These are phyloP conservation scores for Leccinum longicurvipes DNA, from an alignment of 768 basidiomycete species.

Conservation along the genomic window DNA sequence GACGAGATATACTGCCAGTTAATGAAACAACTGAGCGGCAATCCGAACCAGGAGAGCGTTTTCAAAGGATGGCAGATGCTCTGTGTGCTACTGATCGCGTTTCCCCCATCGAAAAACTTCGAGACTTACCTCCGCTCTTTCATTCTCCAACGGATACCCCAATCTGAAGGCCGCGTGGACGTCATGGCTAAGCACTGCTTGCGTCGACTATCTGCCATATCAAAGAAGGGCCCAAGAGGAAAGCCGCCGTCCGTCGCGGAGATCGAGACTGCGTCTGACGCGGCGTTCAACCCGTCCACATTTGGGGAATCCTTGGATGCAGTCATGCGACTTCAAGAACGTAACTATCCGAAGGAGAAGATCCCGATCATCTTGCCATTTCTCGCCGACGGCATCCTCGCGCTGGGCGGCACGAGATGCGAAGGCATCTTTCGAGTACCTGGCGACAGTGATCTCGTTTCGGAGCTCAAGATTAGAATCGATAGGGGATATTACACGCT, in stretches of 20 bases:
- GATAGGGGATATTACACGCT: slow-evolving; percentile 89
- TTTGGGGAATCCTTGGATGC: slow-evolving; percentile 89
- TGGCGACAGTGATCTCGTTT: slow-evolving; percentile 85
- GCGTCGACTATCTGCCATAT: slow-evolving; percentile 68
- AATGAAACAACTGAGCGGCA: slow-evolving; percentile 86
- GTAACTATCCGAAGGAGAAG: slow-evolving; percentile 79
- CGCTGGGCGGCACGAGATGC: slow-evolving; percentile 76
- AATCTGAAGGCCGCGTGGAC: slow-evolving; percentile 75
- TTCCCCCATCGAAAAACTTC: slow-evolving; percentile 92
- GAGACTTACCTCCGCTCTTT: slow-evolving; percentile 82
- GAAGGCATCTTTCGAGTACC: slow-evolving; percentile 95
- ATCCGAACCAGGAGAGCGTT: slow-evolving; percentile 77
- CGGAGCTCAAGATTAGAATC: slow-evolving; percentile 84
- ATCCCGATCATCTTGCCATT: slow-evolving; percentile 94
- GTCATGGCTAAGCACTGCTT: slow-evolving; percentile 90
- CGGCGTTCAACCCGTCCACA: slow-evolving; percentile 92
- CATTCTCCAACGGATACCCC: slow-evolving; percentile 62
- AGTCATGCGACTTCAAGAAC: slow-evolving; percentile 79
- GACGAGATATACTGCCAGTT: slow-evolving; percentile 94
- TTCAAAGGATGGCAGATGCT: slow-evolving; percentile 94
- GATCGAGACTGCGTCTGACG: slow-evolving; percentile 93
- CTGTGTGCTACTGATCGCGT: slow-evolving; percentile 86
- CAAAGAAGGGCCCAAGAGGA: slow-evolving; percentile 83
- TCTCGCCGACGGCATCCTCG: slow-evolving; percentile 88
- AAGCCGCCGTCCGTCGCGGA: slow-evolving; percentile 79